These are phyloP conservation scores for Suillus bovinus DNA, from an alignment of 768 basidiomycete genomes.

Conservation along the genomic window DNA sequence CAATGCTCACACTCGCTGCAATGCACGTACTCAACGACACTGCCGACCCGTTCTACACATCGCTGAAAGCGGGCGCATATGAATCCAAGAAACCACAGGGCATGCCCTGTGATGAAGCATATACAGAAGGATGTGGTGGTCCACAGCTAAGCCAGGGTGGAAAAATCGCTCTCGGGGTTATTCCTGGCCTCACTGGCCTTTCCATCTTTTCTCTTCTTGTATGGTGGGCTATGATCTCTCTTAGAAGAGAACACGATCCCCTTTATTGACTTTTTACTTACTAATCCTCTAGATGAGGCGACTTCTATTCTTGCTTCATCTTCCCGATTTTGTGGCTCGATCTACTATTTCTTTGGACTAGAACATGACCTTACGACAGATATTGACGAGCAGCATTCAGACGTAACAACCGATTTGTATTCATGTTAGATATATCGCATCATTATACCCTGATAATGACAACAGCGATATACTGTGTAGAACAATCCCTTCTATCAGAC, in stretches of 20 bases:
- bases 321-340: background rate
- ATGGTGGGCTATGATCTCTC: slow-evolving; percentile 30
- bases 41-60: slow-evolving; percentile 77
- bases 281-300: background rate
- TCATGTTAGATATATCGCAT: slow-evolving; percentile 7
- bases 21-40: slow-evolving; percentile 69
- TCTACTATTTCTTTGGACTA: background rate
- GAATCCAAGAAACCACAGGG: slow-evolving; percentile 61
- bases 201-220: slow-evolving; percentile 48
- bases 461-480: background rate
- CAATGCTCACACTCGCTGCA: slow-evolving; percentile 83
- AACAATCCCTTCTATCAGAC: slow-evolving; percentile 28
- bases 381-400: background rate
- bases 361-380: background rate
- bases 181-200: slow-evolving; percentile 62
- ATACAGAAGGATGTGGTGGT: slow-evolving; percentile 50
- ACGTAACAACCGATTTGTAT: background rate
- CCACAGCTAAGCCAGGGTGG: slow-evolving; percentile 57
- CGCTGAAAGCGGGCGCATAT: slow-evolving; percentile 68
- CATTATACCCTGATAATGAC: slow-evolving; percentile 2
- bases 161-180: slow-evolving; percentile 70
- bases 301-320: background rate
- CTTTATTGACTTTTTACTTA: slow-evolving; percentile 2
- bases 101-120: slow-evolving; percentile 76
- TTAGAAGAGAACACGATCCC: background rate